Percentiles rank a stretch among this genome's conserved stretches.
Conservation (phyloP, 2,329 filamentous ascomycete species). For the Botrytis fragariae region DNA sequence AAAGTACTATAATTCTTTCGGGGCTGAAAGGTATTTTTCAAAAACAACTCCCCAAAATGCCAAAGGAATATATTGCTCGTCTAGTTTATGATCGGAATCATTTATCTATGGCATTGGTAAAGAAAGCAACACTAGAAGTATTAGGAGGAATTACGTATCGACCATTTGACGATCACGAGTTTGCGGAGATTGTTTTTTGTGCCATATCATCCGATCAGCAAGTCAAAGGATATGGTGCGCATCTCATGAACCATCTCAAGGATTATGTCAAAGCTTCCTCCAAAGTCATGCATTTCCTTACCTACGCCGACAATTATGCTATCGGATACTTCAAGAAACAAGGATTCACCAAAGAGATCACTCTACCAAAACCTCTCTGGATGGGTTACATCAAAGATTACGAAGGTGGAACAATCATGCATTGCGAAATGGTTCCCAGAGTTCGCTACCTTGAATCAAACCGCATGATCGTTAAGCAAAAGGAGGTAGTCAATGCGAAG, state of each 20-base stretch:
- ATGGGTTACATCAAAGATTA: slow-evolving; percentile 99
- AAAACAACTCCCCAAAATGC: slow-evolving; percentile 98
- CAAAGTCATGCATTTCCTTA: slow-evolving; percentile 97
- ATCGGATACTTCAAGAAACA: slow-evolving; percentile 99
- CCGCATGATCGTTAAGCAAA: slow-evolving; percentile 95
- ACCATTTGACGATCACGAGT: slow-evolving; percentile 85
- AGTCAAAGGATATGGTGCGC: slow-evolving; percentile 96
- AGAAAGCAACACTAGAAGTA: slow-evolving; percentile 84
- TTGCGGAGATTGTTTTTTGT: slow-evolving; percentile 98
- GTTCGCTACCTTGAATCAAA: slow-evolving; percentile 92
- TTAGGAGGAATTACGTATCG: slow-evolving; percentile 96
- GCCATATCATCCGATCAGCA: slow-evolving; percentile 97
- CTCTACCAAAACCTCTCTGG: slow-evolving; percentile 84
- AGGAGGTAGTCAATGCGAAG: slow-evolving; percentile 91
- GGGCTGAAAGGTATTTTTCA: slow-evolving; percentile 98
- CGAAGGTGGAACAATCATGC: slow-evolving; percentile 98
- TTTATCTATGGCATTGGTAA: slow-evolving; percentile 94
- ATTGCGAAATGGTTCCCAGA: slow-evolving; percentile 94
- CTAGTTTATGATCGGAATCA: slow-evolving; percentile 97
- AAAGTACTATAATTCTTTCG: slow-evolving; percentile 90
- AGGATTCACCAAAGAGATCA: slow-evolving; percentile 98
- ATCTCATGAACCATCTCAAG: slow-evolving; percentile 97
- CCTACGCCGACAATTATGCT: slow-evolving; percentile 97
- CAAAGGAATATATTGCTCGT: slow-evolving; percentile 96
- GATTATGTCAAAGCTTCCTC: slow-evolving; percentile 97